Conservation (phyloP, 2,329 filamentous ascomycete species). For the Periconia macrospinosa region DNA sequence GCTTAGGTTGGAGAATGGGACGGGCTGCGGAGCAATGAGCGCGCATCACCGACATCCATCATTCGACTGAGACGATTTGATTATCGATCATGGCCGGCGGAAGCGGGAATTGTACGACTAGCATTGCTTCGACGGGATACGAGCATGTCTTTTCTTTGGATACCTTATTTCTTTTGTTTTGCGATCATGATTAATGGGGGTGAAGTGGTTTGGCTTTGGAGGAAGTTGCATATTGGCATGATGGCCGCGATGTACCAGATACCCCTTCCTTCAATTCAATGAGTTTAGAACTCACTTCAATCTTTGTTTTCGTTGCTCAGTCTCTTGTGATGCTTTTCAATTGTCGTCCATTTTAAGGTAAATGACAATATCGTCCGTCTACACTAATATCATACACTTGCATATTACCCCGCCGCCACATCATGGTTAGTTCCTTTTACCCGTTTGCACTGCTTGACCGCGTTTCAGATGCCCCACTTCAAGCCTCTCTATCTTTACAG, state of each 20-base stretch:
- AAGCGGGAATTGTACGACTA: neutral
- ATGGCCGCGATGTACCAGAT: constrained; percentile 7
- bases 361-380: neutral
- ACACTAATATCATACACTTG: neutral
- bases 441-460: neutral
- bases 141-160: neutral
- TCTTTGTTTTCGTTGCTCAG: neutral
- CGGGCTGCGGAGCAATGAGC: constrained; percentile 5
- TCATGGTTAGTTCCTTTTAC: neutral
- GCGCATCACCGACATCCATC: neutral
- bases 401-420: neutral
- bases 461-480: neutral
- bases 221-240: constrained; percentile 4
- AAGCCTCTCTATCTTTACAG: too few species aligned
- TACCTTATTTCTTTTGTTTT: constrained; percentile 3
- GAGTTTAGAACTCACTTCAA: neutral
- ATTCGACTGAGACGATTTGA: neutral
- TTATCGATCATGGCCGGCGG: neutral
- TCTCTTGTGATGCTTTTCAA: neutral
- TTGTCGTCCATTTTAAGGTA: too few species aligned
- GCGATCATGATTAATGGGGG: neutral
- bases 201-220: neutral
- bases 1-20: constrained; percentile 16
- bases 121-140: neutral
- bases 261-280: constrained; percentile 7